Evolutionary conservation across 1,284 basidiomycete species (phyloP).

Genomic region (Fomitiporia mediterranea): DNA sequence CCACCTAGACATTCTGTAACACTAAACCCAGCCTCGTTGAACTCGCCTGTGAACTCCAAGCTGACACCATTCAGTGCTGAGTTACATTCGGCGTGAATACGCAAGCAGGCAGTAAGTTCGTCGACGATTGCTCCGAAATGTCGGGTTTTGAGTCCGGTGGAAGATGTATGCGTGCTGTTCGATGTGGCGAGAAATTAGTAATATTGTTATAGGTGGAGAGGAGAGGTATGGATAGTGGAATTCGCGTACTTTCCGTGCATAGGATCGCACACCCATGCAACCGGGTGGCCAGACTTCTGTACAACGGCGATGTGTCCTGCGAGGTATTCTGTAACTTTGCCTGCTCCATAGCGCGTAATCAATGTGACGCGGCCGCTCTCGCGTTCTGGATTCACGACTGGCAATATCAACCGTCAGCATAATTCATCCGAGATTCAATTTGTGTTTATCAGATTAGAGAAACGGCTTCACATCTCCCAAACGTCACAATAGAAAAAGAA

Average conservation of each 20-base stretch:
- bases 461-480: neutral
- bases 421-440: too few species aligned
- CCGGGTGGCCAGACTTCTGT: conserved; percentile 74
- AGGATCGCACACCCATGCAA: conserved; percentile 94
- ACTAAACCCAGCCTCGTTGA: conserved; percentile 89
- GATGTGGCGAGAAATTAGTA: neutral
- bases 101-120: conserved; percentile 80
- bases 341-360: conserved; percentile 91
- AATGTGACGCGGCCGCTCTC: conserved; percentile 84
- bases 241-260: conserved; percentile 89
- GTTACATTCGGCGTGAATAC: conserved; percentile 68
- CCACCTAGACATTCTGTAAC: conserved; percentile 84
- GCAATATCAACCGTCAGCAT: too few species aligned
- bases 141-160: conserved; percentile 80
- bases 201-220: conserved; percentile 3
- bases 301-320: conserved; percentile 84
- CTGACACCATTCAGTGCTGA: conserved; percentile 92
- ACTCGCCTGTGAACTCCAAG: conserved; percentile 94
- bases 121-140: conserved; percentile 88
- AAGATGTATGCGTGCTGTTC: conserved; percentile 73
- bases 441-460: too few species aligned
- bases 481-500: conserved; percentile 22
- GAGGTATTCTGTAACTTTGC: conserved; percentile 76
- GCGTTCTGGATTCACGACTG: conserved; percentile 83
- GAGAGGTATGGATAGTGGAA: conserved; percentile 6